Evolutionary conservation across 2,329 filamentous ascomycete genomes (phyloP).

Genomic region (Pseudogymnoascus verrucosus): DNA sequence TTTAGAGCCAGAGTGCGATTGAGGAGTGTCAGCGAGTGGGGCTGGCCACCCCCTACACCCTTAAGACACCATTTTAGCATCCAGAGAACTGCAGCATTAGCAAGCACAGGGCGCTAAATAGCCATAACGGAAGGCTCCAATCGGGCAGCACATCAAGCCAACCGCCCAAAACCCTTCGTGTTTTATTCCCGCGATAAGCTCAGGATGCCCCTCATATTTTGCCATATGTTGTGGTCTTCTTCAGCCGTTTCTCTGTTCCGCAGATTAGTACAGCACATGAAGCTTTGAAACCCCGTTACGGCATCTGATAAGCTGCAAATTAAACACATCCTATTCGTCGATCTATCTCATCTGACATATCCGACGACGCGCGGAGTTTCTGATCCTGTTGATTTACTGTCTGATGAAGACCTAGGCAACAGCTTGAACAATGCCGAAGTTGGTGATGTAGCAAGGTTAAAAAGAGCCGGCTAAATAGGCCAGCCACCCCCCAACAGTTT

Average conservation of each 20-base stretch:
- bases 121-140: neutral
- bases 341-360: neutral
- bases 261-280: neutral
- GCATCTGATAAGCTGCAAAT: neutral
- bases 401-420: neutral
- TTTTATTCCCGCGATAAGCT: neutral
- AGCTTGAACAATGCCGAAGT: neutral
- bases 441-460: neutral
- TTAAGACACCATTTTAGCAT: neutral
- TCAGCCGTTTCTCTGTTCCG: neutral
- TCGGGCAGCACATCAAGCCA: neutral
- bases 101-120: neutral
- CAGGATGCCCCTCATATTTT: neutral
- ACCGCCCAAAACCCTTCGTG: neutral
- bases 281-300: neutral
- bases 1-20: neutral
- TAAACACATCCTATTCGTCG: neutral
- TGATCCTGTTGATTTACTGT: neutral
- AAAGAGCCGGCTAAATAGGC: neutral
- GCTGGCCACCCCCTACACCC: neutral
- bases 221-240: neutral
- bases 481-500: neutral
- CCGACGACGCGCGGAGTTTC: neutral
- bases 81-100: neutral
- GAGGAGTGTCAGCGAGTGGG: neutral